Conservation (phyloP, 1,139 yeast genomes). For the Suhomyces guaymorum region DNA sequence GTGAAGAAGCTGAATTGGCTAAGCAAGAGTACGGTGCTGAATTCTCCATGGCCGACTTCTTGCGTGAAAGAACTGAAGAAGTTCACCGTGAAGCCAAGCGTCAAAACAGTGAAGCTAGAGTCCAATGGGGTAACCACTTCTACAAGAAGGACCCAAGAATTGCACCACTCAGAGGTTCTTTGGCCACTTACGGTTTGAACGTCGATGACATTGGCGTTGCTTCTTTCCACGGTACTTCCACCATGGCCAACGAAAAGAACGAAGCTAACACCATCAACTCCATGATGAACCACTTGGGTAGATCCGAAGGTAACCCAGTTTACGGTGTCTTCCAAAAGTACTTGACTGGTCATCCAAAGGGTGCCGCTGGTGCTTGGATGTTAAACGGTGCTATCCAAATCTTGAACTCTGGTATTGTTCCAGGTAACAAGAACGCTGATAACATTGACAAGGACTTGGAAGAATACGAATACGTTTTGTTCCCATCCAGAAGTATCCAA, state of each 20-base stretch:
- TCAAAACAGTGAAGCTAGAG: conserved; percentile 87
- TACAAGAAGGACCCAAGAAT: conserved; percentile 88
- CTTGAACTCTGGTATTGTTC: conserved; percentile 88
- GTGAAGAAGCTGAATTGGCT: conserved; percentile 54
- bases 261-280: conserved; percentile 87
- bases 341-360: conserved; percentile 99
- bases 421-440: conserved; percentile 99
- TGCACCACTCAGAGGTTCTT: conserved; percentile 95
- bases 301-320: conserved; percentile 97
- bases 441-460: conserved; percentile 83
- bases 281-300: conserved; percentile 94
- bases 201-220: conserved; percentile 95
- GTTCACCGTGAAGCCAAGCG: conserved; percentile 80
- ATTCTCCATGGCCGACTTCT: conserved; percentile 55
- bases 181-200: conserved; percentile 89
- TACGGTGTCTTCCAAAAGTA: conserved; percentile 98
- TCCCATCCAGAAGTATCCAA: conserved; percentile 90
- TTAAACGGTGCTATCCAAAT: conserved; percentile 96
- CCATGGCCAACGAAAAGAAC: conserved; percentile 97
- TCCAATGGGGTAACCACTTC: conserved; percentile 95
- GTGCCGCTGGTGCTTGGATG: conserved; percentile 99
- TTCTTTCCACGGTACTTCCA: conserved; percentile 99
- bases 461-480: conserved; percentile 83
- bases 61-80: conserved; percentile 84
- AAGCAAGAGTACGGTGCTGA: conserved; percentile 65